Percentiles rank a stretch among this genome's conserved stretches.
Conservation (phyloP, 2,329 filamentous ascomycete genomes). For the Neopestalotiopsis clavispora region DNA sequence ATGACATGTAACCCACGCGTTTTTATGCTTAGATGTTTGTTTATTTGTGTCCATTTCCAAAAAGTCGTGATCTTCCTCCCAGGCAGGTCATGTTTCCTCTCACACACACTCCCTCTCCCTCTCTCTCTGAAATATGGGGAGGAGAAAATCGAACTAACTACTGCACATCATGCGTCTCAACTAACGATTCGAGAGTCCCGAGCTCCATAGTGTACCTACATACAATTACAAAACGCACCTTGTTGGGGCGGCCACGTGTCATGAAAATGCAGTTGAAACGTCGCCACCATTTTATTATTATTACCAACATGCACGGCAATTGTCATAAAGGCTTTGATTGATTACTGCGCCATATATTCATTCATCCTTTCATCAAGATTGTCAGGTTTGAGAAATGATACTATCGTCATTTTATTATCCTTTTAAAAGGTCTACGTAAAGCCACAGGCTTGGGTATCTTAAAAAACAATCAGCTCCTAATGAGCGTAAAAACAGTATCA, state of each 20-base stretch:
- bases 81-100: too few relatives aligned
- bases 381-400: background rate
- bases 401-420: background rate
- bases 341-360: too few relatives aligned
- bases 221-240: background rate
- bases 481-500: background rate
- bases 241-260: background rate
- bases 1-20: too few relatives aligned
- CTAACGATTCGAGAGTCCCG: background rate
- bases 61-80: too few relatives aligned
- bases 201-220: background rate
- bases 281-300: background rate
- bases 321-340: background rate
- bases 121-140: background rate
- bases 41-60: too few relatives aligned
- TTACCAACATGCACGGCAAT: background rate
- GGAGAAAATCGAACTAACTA: background rate
- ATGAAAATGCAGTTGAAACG: background rate
- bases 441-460: background rate
- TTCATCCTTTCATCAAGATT: too few relatives aligned
- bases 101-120: too few relatives aligned
- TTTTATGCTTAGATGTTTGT: too few relatives aligned
- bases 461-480: background rate
- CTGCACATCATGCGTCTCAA: background rate
- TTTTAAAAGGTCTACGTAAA: constrained; percentile 2